Percentiles rank a stretch among this genome's conserved stretches.
These are phyloP conservation scores for Platismatia glauca DNA, from an alignment of 495 filamentous ascomycete species.

Conservation along the genomic window DNA sequence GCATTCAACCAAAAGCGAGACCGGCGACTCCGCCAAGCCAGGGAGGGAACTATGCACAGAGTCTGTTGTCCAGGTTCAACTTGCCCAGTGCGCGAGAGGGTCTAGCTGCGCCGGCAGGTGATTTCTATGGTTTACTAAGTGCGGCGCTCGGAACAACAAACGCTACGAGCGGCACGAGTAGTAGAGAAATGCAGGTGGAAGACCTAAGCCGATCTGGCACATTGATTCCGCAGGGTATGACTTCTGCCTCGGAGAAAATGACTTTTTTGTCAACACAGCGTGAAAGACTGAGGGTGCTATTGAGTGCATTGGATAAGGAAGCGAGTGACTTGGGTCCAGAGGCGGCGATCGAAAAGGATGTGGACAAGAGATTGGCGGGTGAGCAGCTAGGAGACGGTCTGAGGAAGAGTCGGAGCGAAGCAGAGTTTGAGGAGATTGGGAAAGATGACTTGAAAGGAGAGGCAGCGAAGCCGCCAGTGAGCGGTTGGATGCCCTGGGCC, in stretches of 20 bases:
- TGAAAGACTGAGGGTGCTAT: slow-evolving; percentile 58
- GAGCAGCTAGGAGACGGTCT: slow-evolving; percentile 36
- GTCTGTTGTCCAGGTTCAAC: slow-evolving; percentile 74
- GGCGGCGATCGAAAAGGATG: slow-evolving; percentile 33
- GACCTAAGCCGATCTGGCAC: slow-evolving; percentile 49
- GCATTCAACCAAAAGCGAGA: slow-evolving; percentile 41
- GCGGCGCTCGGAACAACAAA: slow-evolving; percentile 50
- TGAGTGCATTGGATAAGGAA: slow-evolving; percentile 67
- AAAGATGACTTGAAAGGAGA: slow-evolving; percentile 35
- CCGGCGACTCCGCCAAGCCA: slow-evolving; percentile 30
- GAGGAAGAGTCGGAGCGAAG: slow-evolving; percentile 63
- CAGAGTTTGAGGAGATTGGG: slow-evolving; percentile 72
- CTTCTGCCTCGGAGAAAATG: slow-evolving; percentile 53
- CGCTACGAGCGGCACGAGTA: slow-evolving; percentile 30
- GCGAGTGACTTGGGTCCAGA: slow-evolving; percentile 40
- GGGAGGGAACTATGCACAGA: slow-evolving; percentile 61
- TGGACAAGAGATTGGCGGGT: slow-evolving; percentile 39
- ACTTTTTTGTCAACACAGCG: slow-evolving; percentile 63
- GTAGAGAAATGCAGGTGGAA: slow-evolving; percentile 42
- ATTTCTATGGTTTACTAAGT: slow-evolving; percentile 69
- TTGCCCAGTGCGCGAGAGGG: slow-evolving; percentile 49
- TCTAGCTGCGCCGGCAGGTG: slow-evolving; percentile 39
- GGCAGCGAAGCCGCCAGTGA: slow-evolving; percentile 27
- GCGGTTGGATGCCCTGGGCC: slow-evolving; percentile 53
- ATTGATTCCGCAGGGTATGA: slow-evolving; percentile 58